Evolutionary conservation across 495 filamentous ascomycete species (phyloP), one percentile per base, ranked within the genome.

Genomic region (Antarctomyces pellizariae): DNA sequence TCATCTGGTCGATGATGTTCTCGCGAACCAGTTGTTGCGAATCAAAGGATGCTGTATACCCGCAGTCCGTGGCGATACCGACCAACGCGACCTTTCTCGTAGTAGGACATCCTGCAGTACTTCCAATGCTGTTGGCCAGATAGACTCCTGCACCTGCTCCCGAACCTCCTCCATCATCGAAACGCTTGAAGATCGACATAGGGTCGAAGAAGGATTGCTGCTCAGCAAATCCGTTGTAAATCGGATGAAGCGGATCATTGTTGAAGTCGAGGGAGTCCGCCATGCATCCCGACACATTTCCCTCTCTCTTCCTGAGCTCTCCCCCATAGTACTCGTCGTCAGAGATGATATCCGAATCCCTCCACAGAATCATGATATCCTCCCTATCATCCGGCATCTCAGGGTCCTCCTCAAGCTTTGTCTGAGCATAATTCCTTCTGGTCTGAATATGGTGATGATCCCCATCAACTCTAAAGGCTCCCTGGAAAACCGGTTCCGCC

Each of bases 31-130:
- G 48, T 10, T 67, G 59, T 11, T 62, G 57, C 8, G 54, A 58
- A 16, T 59, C 55, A 42, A 95, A 90, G 10, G 56, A 52, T 1
- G 51, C 51, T 28, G 68, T 77, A 42, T 92, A 93, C 5, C 63
- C 68, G 54, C 86, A 97, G 46, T 97, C 86, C 0, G 80, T 86
- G 4, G 82, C 82, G 11, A 97, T 71, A 7, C 86, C 86, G 13
- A 97, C 68, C 32, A 95, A 50, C 4, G 89, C 86, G 17, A 97
- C 78, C 47, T 75, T 80, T 30, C 78, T 67, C 3, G 78, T 84
- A 4, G 58, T 68, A 22, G 89, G 89, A 42, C 86, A 97, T 24
- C 86, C 86, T 7, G 48, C 44, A 0, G 71, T 75, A 24, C 62
- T 65, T 15, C 84, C 86, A 39, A 97, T 91, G n/a, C 64, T 78